phyloP scores from a whole-genome alignment of 2,329 filamentous ascomycete species.

The Lasiodiplodia gonubiensis region DNA sequence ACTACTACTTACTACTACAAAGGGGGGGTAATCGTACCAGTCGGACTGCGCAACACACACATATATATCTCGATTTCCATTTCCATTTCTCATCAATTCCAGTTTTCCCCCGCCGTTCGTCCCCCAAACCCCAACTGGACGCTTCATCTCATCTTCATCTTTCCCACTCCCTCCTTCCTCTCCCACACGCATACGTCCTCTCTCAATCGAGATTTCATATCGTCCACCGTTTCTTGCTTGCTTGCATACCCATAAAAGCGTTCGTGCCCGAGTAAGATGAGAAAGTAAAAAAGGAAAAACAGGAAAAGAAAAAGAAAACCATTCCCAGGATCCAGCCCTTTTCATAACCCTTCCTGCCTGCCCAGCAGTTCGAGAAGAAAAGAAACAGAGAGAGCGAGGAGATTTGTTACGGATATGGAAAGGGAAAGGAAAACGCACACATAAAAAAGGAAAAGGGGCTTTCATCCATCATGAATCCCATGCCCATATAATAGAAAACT shows the following conservation, averaged over 20 bases:
- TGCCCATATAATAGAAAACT: slow-evolving; percentile 1
- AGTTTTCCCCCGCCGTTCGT: no score
- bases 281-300: background rate
- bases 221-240: no score
- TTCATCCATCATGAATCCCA: slow-evolving; percentile 16
- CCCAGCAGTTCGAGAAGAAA: background rate
- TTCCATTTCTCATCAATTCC: no score
- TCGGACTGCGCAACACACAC: no score
- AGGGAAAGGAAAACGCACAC: background rate
- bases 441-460: background rate
- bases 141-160: no score
- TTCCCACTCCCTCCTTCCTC: no score
- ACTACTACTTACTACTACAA: slow-evolving; percentile 13
- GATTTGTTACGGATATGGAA: background rate
- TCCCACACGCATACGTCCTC: no score
- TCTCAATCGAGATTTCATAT: no score
- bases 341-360: background rate
- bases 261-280: no score
- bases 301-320: background rate
- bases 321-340: background rate
- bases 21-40: background rate
- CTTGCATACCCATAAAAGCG: no score
- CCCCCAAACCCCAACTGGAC: no score
- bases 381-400: background rate
- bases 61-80: no score